Evolutionary conservation across 306 rosid genomes (phyloP).

Genomic region (Fagus sylvatica): DNA sequence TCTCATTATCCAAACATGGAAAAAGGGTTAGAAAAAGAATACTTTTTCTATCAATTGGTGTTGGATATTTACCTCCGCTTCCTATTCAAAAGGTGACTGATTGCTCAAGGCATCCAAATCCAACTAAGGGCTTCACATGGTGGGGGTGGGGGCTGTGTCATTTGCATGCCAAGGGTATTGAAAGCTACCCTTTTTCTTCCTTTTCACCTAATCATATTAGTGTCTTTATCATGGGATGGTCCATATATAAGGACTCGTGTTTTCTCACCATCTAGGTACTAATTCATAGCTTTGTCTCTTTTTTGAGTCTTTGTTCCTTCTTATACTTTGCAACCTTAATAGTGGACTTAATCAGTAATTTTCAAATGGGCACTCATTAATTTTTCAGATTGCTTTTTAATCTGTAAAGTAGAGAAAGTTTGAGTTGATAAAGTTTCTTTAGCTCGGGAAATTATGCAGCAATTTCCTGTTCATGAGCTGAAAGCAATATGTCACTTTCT

Average conservation of each 20-base stretch:
- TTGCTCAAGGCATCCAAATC: conserved; percentile 43
- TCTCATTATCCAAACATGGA: not conserved
- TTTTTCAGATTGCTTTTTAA: conserved; percentile 3
- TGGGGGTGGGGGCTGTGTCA: conserved; percentile 45
- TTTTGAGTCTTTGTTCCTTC: conserved; percentile 15
- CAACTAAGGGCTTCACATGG: conserved; percentile 57
- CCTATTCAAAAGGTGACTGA: conserved; percentile 34
- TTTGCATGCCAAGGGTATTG: conserved; percentile 34
- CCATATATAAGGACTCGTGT: conserved; percentile 17
- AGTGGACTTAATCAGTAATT: not conserved
- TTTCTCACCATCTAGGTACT: conserved; percentile 7
- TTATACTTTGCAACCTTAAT: conserved; percentile 1
- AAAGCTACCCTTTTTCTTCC: conserved; percentile 36
- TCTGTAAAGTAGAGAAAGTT: not conserved
- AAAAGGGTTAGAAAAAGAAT: conserved; percentile 28
- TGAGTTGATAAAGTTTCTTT: conserved; percentile 1
- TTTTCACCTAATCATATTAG: conserved; percentile 43
- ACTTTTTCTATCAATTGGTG: conserved; percentile 30
- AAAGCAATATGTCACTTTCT: conserved; percentile 6
- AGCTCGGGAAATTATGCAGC: conserved; percentile 15
- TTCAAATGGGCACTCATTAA: conserved; percentile 5
- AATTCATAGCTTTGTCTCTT: conserved; percentile 9
- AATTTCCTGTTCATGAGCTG: conserved; percentile 5
- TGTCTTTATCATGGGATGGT: conserved; percentile 35
- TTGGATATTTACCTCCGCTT: conserved; percentile 35